Conservation (phyloP, 2,329 filamentous ascomycete species). For the Paramyrothecium sp. region DNA sequence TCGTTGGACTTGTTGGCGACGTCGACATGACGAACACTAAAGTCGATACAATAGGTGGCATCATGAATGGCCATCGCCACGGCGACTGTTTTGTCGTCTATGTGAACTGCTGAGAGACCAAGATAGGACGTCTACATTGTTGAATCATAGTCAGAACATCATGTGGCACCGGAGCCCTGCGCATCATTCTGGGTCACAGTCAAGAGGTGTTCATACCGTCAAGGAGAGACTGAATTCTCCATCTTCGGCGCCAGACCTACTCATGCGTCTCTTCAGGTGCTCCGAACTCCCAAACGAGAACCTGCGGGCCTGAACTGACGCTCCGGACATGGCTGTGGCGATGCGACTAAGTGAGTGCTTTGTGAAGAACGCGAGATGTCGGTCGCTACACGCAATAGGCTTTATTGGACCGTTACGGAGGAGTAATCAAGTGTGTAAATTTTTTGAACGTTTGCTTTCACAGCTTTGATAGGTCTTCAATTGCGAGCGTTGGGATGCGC, state of each 20-base stretch:
- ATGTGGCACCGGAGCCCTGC: too few relatives aligned
- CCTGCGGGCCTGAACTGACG: background rate
- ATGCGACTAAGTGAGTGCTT: background rate
- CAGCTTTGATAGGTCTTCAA: too few relatives aligned
- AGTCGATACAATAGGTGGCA: constrained; percentile 72
- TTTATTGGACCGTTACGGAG: too few relatives aligned
- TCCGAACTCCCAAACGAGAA: background rate
- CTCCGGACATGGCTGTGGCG: background rate
- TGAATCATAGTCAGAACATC: background rate
- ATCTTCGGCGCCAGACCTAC: background rate
- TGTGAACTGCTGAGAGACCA: constrained; percentile 58
- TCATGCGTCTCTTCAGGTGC: background rate
- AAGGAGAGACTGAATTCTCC: background rate
- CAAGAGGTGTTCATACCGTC: background rate
- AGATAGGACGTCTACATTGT: constrained; percentile 54
- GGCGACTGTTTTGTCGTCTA: constrained; percentile 50
- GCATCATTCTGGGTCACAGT: too few relatives aligned
- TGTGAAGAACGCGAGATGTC: background rate
- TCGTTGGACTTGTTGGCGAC: constrained; percentile 43
- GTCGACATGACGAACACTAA: constrained; percentile 50
- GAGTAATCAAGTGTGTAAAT: too few relatives aligned
- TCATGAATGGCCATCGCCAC: constrained; percentile 72
- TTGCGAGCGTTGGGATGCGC: too few relatives aligned
- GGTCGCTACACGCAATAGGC: too few relatives aligned
- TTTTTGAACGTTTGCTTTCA: too few relatives aligned